Percentiles rank a stretch among this genome's conserved stretches.
Evolutionary conservation across 306 rosid species (phyloP).

Genomic region (Pterocarpus macrocarpus): DNA sequence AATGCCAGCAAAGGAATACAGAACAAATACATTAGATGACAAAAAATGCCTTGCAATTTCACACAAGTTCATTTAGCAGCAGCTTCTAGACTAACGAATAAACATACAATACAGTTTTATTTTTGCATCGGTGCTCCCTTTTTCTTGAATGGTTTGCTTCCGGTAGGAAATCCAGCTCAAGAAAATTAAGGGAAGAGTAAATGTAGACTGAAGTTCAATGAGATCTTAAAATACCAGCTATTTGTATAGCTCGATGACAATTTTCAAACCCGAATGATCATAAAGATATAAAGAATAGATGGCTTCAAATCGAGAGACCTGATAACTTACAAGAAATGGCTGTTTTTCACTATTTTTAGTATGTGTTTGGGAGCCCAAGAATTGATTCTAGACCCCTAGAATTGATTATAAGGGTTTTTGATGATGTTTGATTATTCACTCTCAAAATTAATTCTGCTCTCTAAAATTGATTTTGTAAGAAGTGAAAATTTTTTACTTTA

Average conservation of each 20-base stretch:
- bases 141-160: slow-evolving; percentile 31
- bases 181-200: not conserved
- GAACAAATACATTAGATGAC: not conserved
- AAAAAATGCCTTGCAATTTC: slow-evolving; percentile 21
- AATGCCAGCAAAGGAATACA: not conserved
- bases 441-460: too few relatives aligned
- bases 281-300: not conserved
- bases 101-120: not conserved
- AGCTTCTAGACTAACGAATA: not conserved
- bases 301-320: not conserved
- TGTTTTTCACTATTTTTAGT: too few relatives aligned
- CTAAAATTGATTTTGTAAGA: too few relatives aligned
- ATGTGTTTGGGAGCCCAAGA: too few relatives aligned
- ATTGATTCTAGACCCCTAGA: too few relatives aligned
- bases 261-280: not conserved
- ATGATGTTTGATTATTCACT: too few relatives aligned
- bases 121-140: not conserved
- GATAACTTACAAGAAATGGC: too few relatives aligned
- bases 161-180: slow-evolving; percentile 2
- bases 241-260: slow-evolving; percentile 10
- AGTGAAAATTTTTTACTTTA: too few relatives aligned
- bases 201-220: not conserved
- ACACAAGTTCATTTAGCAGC: slow-evolving; percentile 13
- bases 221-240: not conserved
- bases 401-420: too few relatives aligned